These are phyloP conservation scores for Gnetum montanum DNA, from an alignment of 75 land plant genomes.

Conservation along the genomic window DNA sequence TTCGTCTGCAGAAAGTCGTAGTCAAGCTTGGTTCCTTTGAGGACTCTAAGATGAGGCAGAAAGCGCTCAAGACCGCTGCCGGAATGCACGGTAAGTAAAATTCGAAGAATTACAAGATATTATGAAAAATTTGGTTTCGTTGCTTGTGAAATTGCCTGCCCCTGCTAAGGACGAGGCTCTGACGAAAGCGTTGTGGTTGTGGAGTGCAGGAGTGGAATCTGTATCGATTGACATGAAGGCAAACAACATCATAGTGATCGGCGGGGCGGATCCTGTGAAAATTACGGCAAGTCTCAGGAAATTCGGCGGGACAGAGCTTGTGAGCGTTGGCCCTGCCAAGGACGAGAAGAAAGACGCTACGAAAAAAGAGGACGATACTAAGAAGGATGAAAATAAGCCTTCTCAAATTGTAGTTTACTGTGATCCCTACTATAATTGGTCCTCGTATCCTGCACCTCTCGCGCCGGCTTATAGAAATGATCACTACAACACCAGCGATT, in stretches of 20 bases:
- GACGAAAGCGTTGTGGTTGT: neutral
- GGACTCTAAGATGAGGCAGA: neutral
- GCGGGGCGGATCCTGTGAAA: slow-evolving; percentile 14
- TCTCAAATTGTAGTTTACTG: no score
- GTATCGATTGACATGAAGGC: slow-evolving; percentile 20
- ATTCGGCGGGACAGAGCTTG: slow-evolving; percentile 8
- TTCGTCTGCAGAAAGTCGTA: neutral
- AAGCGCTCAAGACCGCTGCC: neutral
- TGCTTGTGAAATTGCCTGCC: no score
- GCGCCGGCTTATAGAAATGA: no score
- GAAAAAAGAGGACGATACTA: no score
- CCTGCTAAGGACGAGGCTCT: neutral
- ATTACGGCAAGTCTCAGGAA: slow-evolving; percentile 16
- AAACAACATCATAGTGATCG: slow-evolving; percentile 17
- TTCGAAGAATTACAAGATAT: neutral
- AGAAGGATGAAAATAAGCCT: no score
- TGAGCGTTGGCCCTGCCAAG: slow-evolving; percentile 25
- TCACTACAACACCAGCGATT: no score
- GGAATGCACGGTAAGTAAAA: neutral
- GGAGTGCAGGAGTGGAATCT: slow-evolving; percentile 11
- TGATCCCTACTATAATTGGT: no score
- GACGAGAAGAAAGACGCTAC: no score
- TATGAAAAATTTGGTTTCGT: no score
- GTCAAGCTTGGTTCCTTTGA: neutral
- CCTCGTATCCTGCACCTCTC: no score